Conservation (phyloP, 164 flowering plant genomes). For the Houttuynia cordata region DNA sequence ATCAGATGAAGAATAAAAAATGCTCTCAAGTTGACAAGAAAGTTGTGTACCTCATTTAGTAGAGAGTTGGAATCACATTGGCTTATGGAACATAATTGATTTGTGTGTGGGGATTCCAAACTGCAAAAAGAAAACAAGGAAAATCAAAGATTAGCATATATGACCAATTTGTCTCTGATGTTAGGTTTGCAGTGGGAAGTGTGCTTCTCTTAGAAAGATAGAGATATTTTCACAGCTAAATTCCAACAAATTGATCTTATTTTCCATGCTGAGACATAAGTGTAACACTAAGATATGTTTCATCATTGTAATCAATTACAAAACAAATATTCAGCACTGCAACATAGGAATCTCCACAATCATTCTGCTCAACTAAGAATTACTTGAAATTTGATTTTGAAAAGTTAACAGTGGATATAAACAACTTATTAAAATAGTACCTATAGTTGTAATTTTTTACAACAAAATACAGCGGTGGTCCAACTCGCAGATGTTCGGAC, state of each 20-base stretch:
- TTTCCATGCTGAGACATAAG: not conserved
- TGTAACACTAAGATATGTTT: not conserved
- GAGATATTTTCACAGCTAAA: not conserved
- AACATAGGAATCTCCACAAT: not conserved
- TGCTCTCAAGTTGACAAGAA: not conserved
- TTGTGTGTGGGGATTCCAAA: constrained; percentile 75
- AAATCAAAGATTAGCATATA: not conserved
- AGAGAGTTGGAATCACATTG: constrained; percentile 87
- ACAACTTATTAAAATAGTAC: constrained; percentile 18
- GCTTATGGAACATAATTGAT: constrained; percentile 92
- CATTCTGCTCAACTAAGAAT: no score
- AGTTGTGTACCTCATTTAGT: constrained; percentile 61
- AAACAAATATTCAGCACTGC: not conserved
- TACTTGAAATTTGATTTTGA: no score
- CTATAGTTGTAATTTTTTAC: constrained; percentile 92
- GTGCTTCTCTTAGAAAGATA: no score
- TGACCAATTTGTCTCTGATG: not conserved
- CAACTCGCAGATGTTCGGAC: constrained; percentile 79
- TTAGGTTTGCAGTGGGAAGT: no score
- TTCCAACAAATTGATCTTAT: not conserved
- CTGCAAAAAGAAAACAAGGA: constrained; percentile 25
- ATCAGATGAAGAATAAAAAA: not conserved
- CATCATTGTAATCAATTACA: no score
- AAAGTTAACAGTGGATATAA: no score
- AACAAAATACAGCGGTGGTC: constrained; percentile 93